A percentile compares a stretch with the other conserved stretches of the same genome.
Evolutionary conservation across 305 asterid species (phyloP).

Genomic region (Nicotiana rustica): DNA sequence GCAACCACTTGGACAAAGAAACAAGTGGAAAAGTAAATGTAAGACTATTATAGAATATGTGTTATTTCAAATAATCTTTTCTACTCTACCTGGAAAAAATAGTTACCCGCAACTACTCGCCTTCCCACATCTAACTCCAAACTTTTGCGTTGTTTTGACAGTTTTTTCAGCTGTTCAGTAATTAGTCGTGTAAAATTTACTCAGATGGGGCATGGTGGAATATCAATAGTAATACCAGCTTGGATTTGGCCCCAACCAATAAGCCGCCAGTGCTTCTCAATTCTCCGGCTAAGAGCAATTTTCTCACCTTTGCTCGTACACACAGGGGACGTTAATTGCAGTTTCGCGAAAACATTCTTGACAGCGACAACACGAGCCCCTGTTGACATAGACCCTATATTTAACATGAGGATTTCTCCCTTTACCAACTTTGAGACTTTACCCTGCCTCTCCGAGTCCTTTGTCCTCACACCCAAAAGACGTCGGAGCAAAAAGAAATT

Average conservation of each 20-base stretch:
- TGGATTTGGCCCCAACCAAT: slow-evolving; percentile 99
- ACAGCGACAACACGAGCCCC: slow-evolving; percentile 93
- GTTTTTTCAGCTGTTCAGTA: slow-evolving; percentile 16
- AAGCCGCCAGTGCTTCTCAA: slow-evolving; percentile 96
- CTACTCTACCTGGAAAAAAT: slow-evolving; percentile 61
- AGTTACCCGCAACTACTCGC: slow-evolving; percentile 55
- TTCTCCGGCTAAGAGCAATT: slow-evolving; percentile 87
- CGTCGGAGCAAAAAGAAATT: slow-evolving; percentile 87
- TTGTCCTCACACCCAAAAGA: slow-evolving; percentile 90
- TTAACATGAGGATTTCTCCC: slow-evolving; percentile 93
- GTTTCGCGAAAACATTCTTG: slow-evolving; percentile 83
- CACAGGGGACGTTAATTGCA: slow-evolving; percentile 91
- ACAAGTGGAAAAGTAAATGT: slow-evolving; percentile 34
- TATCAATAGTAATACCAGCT: slow-evolving; percentile 87
- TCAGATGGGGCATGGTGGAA: slow-evolving; percentile 78
- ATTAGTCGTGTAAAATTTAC: slow-evolving; percentile 33
- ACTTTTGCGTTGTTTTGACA: slow-evolving; percentile 32
- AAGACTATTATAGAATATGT: slow-evolving; percentile 37
- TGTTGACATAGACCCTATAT: slow-evolving; percentile 96
- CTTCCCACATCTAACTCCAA: slow-evolving; percentile 57
- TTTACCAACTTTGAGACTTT: slow-evolving; percentile 82
- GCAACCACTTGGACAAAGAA: slow-evolving; percentile 44
- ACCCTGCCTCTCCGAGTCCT: slow-evolving; percentile 87
- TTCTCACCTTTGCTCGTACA: slow-evolving; percentile 96
- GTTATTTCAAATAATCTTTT: slow-evolving; percentile 49